phyloP scores from a whole-genome alignment of 768 basidiomycete species.

The Boletales sp. region DNA sequence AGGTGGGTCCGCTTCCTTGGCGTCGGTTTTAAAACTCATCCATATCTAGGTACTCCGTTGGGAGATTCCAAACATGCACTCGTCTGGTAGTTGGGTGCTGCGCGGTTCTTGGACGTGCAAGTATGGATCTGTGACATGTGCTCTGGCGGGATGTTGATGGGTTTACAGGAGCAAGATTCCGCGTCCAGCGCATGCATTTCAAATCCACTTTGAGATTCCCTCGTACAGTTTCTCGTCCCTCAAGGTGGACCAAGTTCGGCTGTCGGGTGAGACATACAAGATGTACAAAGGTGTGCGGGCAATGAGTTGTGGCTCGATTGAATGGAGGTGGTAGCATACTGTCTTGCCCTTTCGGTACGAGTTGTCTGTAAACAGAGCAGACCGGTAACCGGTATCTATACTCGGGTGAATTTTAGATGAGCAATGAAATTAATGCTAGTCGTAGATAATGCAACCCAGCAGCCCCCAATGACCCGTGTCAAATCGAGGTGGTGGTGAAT shows the following conservation, averaged over 20 bases:
- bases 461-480: constrained; percentile 3
- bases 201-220: constrained; percentile 67
- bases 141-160: not conserved
- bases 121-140: constrained; percentile 36
- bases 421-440: constrained; percentile 18
- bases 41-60: constrained; percentile 63
- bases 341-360: not conserved
- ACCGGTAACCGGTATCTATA: not conserved
- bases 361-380: not conserved
- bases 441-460: constrained; percentile 3
- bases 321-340: constrained; percentile 30
- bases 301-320: constrained; percentile 31
- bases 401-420: constrained; percentile 12
- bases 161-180: constrained; percentile 37
- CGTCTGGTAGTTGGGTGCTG: constrained; percentile 67
- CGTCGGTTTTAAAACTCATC: not conserved
- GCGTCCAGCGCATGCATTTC: constrained; percentile 73
- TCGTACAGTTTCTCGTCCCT: constrained; percentile 72
- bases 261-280: constrained; percentile 79
- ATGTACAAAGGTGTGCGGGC: constrained; percentile 89
- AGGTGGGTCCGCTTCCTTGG: constrained; percentile 35
- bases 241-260: constrained; percentile 81
- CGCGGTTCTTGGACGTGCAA: constrained; percentile 73
- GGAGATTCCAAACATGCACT: constrained; percentile 67
- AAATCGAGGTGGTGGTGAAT: constrained; percentile 15